Evolutionary conservation across 805 yeast genomes (phyloP).

Genomic region (Cyberlindnera samutprakarnensis): DNA sequence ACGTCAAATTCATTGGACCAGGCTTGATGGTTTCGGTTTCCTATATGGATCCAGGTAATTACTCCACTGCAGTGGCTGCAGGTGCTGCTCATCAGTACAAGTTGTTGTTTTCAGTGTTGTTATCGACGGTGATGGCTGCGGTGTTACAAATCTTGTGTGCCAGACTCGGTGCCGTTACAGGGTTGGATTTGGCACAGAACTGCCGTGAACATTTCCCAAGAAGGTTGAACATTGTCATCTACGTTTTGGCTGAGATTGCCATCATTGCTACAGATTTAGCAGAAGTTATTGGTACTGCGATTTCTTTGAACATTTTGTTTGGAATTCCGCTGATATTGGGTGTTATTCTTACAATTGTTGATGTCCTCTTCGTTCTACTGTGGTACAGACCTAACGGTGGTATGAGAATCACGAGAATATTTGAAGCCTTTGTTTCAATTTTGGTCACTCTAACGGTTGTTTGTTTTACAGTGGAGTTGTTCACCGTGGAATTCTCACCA

Average conservation of each 20-base stretch:
- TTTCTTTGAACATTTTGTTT: slow-evolving; percentile 78
- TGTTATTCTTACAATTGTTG: slow-evolving; percentile 76
- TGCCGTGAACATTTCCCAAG: slow-evolving; percentile 70
- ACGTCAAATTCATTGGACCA: slow-evolving; percentile 76
- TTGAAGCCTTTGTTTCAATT: slow-evolving; percentile 74
- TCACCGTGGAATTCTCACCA: slow-evolving; percentile 50
- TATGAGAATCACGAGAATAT: slow-evolving; percentile 64
- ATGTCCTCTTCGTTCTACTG: slow-evolving; percentile 76
- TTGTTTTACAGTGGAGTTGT: slow-evolving; percentile 75
- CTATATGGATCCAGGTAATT: slow-evolving; percentile 97
- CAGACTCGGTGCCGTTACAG: slow-evolving; percentile 89
- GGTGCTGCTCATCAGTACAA: slow-evolving; percentile 84
- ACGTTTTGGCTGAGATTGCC: slow-evolving; percentile 79
- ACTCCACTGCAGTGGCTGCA: slow-evolving; percentile 89
- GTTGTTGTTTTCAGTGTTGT: slow-evolving; percentile 65
- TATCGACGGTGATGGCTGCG: slow-evolving; percentile 82
- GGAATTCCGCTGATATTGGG: slow-evolving; percentile 77
- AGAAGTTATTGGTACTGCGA: slow-evolving; percentile 97
- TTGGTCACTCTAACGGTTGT: slow-evolving; percentile 77
- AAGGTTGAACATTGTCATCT: slow-evolving; percentile 51
- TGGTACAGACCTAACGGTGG: slow-evolving; percentile 86
- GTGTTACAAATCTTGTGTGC: slow-evolving; percentile 81
- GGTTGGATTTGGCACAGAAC: slow-evolving; percentile 82
- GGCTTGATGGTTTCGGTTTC: slow-evolving; percentile 94
- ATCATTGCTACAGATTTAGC: slow-evolving; percentile 95